Evolutionary conservation across 352 stramenopile genomes (phyloP).

Genomic region (Phytophthora niederhauseri): DNA sequence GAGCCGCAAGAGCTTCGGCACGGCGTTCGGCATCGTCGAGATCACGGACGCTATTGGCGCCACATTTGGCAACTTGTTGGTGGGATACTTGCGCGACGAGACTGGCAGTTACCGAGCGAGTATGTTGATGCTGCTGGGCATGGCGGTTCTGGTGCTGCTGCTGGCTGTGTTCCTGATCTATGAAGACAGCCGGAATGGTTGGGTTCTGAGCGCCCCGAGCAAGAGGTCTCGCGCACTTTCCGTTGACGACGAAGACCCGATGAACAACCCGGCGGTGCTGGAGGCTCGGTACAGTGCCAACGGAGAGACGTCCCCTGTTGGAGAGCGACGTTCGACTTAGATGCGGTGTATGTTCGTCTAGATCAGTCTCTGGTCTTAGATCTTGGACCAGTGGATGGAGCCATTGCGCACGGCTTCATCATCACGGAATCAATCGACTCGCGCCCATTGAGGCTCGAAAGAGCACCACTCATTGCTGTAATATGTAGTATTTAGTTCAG

Average conservation of each 20-base stretch:
- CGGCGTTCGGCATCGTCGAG: slow-evolving; percentile 90
- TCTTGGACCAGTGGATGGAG: slow-evolving; percentile 4
- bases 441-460: slow-evolving; percentile 11
- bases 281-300: slow-evolving; percentile 30
- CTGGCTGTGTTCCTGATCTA: slow-evolving; percentile 70
- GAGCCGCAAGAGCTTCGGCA: slow-evolving; percentile 73
- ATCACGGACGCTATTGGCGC: slow-evolving; percentile 83
- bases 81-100: slow-evolving; percentile 85
- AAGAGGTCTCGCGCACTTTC: slow-evolving; percentile 58
- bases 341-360: background rate
- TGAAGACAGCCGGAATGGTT: slow-evolving; percentile 62
- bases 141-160: slow-evolving; percentile 72
- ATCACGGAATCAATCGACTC: slow-evolving; percentile 21
- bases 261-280: slow-evolving; percentile 40
- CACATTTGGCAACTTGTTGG: slow-evolving; percentile 83
- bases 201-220: slow-evolving; percentile 63
- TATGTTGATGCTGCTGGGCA: slow-evolving; percentile 84
- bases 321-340: slow-evolving; percentile 12
- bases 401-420: no score
- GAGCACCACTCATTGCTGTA: slow-evolving; percentile 30
- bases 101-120: slow-evolving; percentile 81
- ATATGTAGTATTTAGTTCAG: slow-evolving; percentile 58
- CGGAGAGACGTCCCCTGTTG: slow-evolving; percentile 19
- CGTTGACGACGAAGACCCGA: slow-evolving; percentile 65
- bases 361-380: slow-evolving; percentile 22